phyloP scores from a whole-genome alignment of 768 basidiomycete species.

The Amylocystis lapponica region DNA sequence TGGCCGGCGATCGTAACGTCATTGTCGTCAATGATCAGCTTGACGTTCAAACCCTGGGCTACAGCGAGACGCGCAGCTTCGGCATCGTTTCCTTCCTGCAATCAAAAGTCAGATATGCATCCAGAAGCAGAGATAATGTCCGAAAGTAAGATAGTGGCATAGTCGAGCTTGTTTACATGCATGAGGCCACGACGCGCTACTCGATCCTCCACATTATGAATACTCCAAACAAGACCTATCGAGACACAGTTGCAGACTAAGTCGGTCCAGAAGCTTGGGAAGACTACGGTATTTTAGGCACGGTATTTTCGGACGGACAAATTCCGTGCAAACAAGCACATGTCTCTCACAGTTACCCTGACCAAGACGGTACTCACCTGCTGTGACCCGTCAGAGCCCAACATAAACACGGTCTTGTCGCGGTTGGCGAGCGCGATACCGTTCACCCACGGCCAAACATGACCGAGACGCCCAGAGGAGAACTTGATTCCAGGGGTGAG shows the following conservation, averaged over 20 bases:
- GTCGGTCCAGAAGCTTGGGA: too few species aligned
- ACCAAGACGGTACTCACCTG: constrained; percentile 44
- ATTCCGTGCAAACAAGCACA: too few species aligned
- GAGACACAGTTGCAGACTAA: too few species aligned
- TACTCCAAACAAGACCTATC: neutral
- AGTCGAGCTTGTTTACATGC: too few species aligned
- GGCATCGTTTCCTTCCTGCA: constrained; percentile 75
- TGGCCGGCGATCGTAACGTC: constrained; percentile 92
- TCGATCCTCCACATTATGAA: too few species aligned
- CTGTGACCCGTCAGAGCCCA: constrained; percentile 88
- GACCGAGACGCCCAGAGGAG: constrained; percentile 88
- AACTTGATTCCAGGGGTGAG: constrained; percentile 92
- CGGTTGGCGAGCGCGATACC: constrained; percentile 78
- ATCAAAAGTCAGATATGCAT: too few species aligned
- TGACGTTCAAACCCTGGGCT: constrained; percentile 77
- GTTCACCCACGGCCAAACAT: constrained; percentile 88
- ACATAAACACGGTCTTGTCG: constrained; percentile 71
- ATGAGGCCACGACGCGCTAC: too few species aligned
- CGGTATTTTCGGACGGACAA: too few species aligned
- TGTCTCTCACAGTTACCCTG: too few species aligned
- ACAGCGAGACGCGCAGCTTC: constrained; percentile 87
- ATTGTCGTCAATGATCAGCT: constrained; percentile 85
- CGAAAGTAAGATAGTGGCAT: too few species aligned
- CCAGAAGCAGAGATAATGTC: too few species aligned
- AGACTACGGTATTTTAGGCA: too few species aligned